Evolutionary conservation across 495 filamentous ascomycete species (phyloP).

Genomic region (Trichoderma virens): DNA sequence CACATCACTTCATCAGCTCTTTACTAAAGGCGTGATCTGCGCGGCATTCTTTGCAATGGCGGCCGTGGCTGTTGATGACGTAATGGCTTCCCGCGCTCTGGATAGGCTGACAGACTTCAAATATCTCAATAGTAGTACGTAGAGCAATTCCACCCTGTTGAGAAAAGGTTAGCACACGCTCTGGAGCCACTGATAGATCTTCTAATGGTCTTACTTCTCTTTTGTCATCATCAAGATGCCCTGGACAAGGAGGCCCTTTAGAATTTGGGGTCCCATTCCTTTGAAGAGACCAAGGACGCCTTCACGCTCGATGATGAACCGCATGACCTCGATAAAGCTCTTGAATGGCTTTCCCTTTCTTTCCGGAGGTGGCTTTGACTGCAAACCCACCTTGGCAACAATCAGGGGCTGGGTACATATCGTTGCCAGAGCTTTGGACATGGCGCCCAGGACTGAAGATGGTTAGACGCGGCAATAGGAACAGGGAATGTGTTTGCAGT

Average conservation of each 20-base stretch:
- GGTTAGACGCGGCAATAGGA: slow-evolving; percentile 10
- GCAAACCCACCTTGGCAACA: slow-evolving; percentile 94
- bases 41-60: background rate
- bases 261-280: slow-evolving; percentile 88
- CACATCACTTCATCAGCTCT: background rate
- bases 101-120: slow-evolving; percentile 7
- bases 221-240: slow-evolving; percentile 99
- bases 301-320: slow-evolving; percentile 82
- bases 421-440: slow-evolving; percentile 89
- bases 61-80: background rate
- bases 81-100: background rate
- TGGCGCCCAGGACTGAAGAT: slow-evolving; percentile 70
- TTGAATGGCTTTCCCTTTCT: slow-evolving; percentile 90
- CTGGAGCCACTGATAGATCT: background rate
- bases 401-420: slow-evolving; percentile 93
- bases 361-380: slow-evolving; percentile 80
- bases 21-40: background rate
- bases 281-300: slow-evolving; percentile 81
- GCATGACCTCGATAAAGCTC: slow-evolving; percentile 91
- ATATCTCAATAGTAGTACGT: slow-evolving; percentile 49
- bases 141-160: slow-evolving; percentile 76
- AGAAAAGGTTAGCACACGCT: background rate
- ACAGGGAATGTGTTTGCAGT: background rate
- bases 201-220: slow-evolving; percentile 58
- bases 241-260: slow-evolving; percentile 90